These are phyloP conservation scores for Picea sitchensis DNA, from an alignment of 75 land plant species.

Conservation along the genomic window DNA sequence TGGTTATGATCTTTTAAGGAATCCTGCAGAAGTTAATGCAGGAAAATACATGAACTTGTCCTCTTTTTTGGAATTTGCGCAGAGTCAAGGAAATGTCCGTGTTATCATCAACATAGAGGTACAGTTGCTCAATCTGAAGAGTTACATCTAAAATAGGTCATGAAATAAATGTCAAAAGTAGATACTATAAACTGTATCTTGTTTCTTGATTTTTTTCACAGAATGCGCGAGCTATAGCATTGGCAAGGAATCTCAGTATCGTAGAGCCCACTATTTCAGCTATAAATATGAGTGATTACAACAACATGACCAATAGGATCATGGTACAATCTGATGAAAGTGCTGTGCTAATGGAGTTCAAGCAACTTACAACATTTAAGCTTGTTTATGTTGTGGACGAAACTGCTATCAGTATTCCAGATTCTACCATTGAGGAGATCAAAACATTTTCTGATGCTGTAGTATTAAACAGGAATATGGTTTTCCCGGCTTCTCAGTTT, in stretches of 20 bases:
- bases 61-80: slow-evolving; percentile 68
- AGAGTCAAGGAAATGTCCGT: slow-evolving; percentile 57
- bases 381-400: slow-evolving; percentile 30
- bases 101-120: slow-evolving; percentile 74
- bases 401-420: slow-evolving; percentile 20
- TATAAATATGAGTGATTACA: not conserved
- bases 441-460: slow-evolving; percentile 48
- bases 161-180: too few relatives aligned
- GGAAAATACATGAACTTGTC: slow-evolving; percentile 59
- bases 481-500: slow-evolving; percentile 8
- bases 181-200: too few relatives aligned
- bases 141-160: too few relatives aligned
- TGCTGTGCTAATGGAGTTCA: slow-evolving; percentile 46
- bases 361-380: slow-evolving; percentile 25
- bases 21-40: slow-evolving; percentile 43
- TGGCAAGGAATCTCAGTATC: not conserved
- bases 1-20: slow-evolving; percentile 26
- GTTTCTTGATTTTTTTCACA: not conserved
- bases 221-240: slow-evolving; percentile 6
- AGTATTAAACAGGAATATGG: slow-evolving; percentile 27
- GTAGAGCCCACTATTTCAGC: not conserved
- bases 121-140: not conserved
- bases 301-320: slow-evolving; percentile 7
- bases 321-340: slow-evolving; percentile 66
- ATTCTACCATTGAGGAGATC: slow-evolving; percentile 29